Percentiles rank a stretch among this genome's conserved stretches.
phyloP scores from a whole-genome alignment of 169 alveolate genomes.

The Eimeria tenella region DNA sequence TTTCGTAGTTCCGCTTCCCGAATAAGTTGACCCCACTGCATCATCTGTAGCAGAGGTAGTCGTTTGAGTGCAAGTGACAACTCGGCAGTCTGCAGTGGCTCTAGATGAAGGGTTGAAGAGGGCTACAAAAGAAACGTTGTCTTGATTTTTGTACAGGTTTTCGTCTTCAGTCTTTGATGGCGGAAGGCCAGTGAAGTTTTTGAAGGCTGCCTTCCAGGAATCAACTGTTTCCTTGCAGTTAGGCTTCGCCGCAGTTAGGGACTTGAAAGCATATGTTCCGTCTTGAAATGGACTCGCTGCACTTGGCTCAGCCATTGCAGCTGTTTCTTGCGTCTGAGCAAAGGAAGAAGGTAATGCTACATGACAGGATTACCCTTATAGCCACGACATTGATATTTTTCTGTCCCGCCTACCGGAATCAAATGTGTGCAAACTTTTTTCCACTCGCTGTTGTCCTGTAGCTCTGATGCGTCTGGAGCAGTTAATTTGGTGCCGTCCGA shows the following conservation, averaged over 20 bases:
- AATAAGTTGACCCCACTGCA: too few relatives aligned
- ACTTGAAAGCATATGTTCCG: neutral
- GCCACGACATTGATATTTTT: too few relatives aligned
- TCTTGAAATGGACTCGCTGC: neutral
- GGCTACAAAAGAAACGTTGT: neutral
- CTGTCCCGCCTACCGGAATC: neutral
- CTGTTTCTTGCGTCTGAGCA: too few relatives aligned
- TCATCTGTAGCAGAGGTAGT: too few relatives aligned
- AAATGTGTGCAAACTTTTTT: neutral
- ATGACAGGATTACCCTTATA: too few relatives aligned
- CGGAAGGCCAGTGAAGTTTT: neutral
- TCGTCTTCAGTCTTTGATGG: neutral
- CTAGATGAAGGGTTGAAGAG: neutral
- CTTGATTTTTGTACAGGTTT: neutral
- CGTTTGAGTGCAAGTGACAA: neutral
- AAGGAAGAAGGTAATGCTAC: too few relatives aligned
- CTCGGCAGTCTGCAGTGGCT: neutral
- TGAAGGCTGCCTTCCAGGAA: neutral
- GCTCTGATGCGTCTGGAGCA: neutral
- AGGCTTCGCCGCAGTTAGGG: neutral
- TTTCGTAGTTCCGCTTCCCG: too few relatives aligned
- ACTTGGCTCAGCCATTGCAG: too few relatives aligned
- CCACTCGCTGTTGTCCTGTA: neutral
- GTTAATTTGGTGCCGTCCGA: neutral
- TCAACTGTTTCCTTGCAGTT: neutral